A percentile compares a stretch with the other conserved stretches of the same genome.
Conservation (phyloP, 2,329 filamentous ascomycete species). For the Bipolaris oryzae region DNA sequence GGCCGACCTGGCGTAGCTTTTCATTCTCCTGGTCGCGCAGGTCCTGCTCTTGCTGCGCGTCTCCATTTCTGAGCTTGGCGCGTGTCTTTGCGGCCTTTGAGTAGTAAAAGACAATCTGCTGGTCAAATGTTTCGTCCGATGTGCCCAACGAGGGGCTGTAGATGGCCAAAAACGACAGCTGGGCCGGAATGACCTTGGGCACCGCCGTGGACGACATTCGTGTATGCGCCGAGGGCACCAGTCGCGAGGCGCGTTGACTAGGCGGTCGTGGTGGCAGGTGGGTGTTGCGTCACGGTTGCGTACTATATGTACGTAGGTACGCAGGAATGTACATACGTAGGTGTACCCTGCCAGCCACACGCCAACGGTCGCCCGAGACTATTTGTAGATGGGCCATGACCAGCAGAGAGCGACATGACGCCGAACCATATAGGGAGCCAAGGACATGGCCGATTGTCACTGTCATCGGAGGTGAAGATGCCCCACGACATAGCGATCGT, state of each 20-base stretch:
- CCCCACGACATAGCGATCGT: constrained; percentile 18
- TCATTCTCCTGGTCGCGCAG: constrained; percentile 75
- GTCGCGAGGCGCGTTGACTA: constrained; percentile 11
- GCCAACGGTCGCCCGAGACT: constrained; percentile 7
- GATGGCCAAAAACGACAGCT: constrained; percentile 88
- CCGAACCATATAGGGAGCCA: not conserved
- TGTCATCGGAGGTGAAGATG: constrained; percentile 10
- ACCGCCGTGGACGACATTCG: constrained; percentile 36
- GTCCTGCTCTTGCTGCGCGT: constrained; percentile 44
- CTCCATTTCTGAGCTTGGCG: constrained; percentile 35
- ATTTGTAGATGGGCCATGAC: constrained; percentile 8
- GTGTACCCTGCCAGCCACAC: not conserved
- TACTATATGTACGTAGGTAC: constrained; percentile 2
- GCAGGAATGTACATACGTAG: constrained; percentile 3
- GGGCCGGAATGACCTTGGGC: constrained; percentile 70
- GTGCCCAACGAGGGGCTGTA: constrained; percentile 85
- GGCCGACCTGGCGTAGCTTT: constrained; percentile 86
- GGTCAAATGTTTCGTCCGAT: constrained; percentile 72
- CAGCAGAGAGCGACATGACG: constrained; percentile 3
- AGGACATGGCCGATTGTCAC: constrained; percentile 6
- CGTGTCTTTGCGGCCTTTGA: constrained; percentile 55
- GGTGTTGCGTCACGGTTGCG: constrained; percentile 9
- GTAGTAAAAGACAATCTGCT: constrained; percentile 94
- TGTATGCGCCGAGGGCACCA: constrained; percentile 2
- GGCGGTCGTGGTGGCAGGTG: constrained; percentile 1